A percentile compares a stretch with the other conserved stretches of the same genome.
Conservation (phyloP, 1,139 yeast species). For the Geotrichum restrictum region DNA sequence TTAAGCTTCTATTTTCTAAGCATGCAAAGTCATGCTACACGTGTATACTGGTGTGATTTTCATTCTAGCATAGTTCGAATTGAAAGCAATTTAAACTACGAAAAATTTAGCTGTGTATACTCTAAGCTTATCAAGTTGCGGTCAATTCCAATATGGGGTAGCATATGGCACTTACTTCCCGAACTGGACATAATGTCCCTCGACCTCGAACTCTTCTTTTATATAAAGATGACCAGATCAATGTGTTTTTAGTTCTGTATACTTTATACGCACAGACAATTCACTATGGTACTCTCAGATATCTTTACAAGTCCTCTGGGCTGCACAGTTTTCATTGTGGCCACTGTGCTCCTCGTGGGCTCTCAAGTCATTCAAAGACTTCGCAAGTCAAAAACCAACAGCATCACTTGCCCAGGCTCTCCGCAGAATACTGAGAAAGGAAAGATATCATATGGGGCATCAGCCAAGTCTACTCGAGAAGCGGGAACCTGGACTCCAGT, state of each 20-base stretch:
- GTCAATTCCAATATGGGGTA: not conserved
- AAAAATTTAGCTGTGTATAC: not conserved
- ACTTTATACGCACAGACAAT: not conserved
- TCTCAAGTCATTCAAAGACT: constrained; percentile 4
- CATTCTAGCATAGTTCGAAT: not conserved
- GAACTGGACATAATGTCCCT: constrained; percentile 6
- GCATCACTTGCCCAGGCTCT: not conserved
- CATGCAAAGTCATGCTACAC: too few relatives aligned
- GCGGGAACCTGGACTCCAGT: constrained; percentile 53
- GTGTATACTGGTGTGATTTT: not conserved
- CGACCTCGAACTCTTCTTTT: not conserved
- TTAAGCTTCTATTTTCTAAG: too few relatives aligned
- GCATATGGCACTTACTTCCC: constrained; percentile 1
- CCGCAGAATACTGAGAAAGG: constrained; percentile 8
- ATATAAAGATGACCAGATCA: not conserved
- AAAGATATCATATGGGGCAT: not conserved
- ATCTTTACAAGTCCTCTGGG: constrained; percentile 2
- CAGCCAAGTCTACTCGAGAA: constrained; percentile 31
- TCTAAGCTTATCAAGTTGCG: constrained; percentile 1
- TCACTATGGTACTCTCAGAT: constrained; percentile 16
- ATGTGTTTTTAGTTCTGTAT: not conserved
- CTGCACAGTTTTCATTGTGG: not conserved
- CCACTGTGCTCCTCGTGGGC: not conserved
- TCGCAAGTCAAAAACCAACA: not conserved
- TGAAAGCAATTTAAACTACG: constrained; percentile 1